These are phyloP conservation scores for Cocos nucifera DNA, from an alignment of 176 grass and related monocot genomes.

Conservation along the genomic window DNA sequence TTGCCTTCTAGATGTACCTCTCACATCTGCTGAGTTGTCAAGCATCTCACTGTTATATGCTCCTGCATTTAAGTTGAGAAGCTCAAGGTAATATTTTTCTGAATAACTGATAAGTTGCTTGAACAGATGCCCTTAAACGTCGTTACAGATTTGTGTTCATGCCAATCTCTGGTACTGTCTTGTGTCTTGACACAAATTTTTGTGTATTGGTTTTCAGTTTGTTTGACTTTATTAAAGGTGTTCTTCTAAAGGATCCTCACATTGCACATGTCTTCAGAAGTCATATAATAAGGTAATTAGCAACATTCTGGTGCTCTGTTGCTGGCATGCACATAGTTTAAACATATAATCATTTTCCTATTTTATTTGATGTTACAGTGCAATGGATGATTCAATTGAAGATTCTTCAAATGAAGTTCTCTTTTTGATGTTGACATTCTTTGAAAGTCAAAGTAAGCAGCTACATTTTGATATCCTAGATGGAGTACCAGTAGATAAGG, in stretches of 20 bases:
- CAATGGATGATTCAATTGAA: conserved; percentile 57
- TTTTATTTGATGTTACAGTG: conserved; percentile 30
- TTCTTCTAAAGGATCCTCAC: conserved; percentile 41
- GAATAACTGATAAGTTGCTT: too few species aligned
- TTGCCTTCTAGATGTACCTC: conserved; percentile 67
- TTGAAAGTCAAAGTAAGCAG: conserved; percentile 35
- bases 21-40: conserved; percentile 41
- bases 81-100: conserved; percentile 33
- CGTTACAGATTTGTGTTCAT: background rate
- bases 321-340: conserved; percentile 3
- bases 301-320: conserved; percentile 4
- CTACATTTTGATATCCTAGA: conserved; percentile 28
- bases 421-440: conserved; percentile 53
- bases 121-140: background rate
- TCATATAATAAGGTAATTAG: conserved; percentile 62
- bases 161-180: too few species aligned
- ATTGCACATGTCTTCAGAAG: conserved; percentile 43
- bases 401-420: conserved; percentile 56
- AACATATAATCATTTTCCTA: background rate
- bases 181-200: background rate
- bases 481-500: conserved; percentile 31
- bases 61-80: conserved; percentile 56
- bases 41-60: conserved; percentile 40
- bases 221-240: conserved; percentile 46
- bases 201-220: conserved; percentile 25